Conservation (phyloP, 768 basidiomycete species). For the Boletellus ananas region DNA sequence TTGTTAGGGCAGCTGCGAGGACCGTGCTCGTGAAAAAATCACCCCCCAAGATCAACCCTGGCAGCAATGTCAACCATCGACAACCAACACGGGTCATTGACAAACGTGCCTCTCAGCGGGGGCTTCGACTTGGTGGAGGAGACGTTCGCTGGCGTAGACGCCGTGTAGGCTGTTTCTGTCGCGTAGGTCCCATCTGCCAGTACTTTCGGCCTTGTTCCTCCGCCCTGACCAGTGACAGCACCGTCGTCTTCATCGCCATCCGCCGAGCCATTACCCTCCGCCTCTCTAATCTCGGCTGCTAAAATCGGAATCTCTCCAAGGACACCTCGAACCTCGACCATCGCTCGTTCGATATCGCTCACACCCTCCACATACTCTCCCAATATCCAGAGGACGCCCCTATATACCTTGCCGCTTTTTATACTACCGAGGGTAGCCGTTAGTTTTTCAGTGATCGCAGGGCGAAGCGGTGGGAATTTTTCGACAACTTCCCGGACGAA, state of each 20-base stretch:
- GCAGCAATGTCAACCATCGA: background rate
- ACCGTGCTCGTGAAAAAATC: conserved; percentile 97
- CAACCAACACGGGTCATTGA: background rate
- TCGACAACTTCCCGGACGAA: conserved; percentile 92
- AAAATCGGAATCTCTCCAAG: conserved; percentile 97
- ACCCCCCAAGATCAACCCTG: conserved; percentile 85
- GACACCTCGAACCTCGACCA: conserved; percentile 78
- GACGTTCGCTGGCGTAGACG: conserved; percentile 54
- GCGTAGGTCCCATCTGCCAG: conserved; percentile 97
- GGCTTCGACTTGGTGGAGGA: conserved; percentile 91
- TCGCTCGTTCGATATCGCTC: conserved; percentile 63
- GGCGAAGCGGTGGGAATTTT: conserved; percentile 87
- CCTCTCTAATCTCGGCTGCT: conserved; percentile 82
- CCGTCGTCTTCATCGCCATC: conserved; percentile 46
- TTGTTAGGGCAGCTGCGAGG: conserved; percentile 85
- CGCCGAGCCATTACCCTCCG: conserved; percentile 48
- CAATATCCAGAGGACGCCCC: conserved; percentile 96
- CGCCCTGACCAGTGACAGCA: conserved; percentile 33
- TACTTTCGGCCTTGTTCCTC: conserved; percentile 65
- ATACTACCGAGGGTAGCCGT: conserved; percentile 77
- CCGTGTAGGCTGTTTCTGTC: conserved; percentile 87
- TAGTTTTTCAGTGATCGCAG: conserved; percentile 81
- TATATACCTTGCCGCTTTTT: conserved; percentile 95
- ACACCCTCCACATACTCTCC: conserved; percentile 84
- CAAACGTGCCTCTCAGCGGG: conserved; percentile 68